Conservation (phyloP, 768 basidiomycete species). For the Suillus hirtellus region DNA sequence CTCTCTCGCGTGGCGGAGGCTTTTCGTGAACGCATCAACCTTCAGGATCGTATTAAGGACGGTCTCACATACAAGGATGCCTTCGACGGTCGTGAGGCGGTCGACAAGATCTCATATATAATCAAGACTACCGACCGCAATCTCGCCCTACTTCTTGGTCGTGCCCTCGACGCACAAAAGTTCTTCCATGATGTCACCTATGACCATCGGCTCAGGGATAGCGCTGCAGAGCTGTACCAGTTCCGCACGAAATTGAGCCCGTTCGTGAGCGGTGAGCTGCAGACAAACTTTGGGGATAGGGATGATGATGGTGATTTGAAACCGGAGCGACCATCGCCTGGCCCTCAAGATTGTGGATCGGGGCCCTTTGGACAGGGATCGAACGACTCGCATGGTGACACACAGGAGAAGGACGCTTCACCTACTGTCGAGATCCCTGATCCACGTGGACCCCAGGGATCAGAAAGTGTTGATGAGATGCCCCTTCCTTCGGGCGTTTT, state of each 20-base stretch:
- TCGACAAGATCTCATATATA: constrained; percentile 95
- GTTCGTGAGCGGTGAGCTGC: constrained; percentile 77
- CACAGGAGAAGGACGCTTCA: constrained; percentile 31
- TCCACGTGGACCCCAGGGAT: constrained; percentile 37
- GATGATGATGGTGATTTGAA: constrained; percentile 35
- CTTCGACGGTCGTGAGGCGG: constrained; percentile 96
- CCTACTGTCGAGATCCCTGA: constrained; percentile 25
- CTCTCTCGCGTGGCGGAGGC: constrained; percentile 93
- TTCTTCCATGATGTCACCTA: constrained; percentile 99
- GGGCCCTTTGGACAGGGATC: constrained; percentile 34
- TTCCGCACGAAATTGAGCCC: constrained; percentile 86
- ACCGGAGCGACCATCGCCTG: constrained; percentile 16
- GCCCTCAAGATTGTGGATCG: constrained; percentile 22
- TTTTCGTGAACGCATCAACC: constrained; percentile 78
- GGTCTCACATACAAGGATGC: constrained; percentile 95
- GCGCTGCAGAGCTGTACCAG: constrained; percentile 86
- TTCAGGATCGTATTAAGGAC: constrained; percentile 86
- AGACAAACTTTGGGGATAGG: constrained; percentile 38
- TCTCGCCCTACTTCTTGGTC: constrained; percentile 89
- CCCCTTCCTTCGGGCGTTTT: constrained; percentile 91
- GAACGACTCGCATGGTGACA: constrained; percentile 29
- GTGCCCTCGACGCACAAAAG: constrained; percentile 96
- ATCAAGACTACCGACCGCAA: constrained; percentile 98
- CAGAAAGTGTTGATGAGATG: constrained; percentile 56
- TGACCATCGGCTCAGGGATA: constrained; percentile 93